These are phyloP conservation scores for Phialemoniopsis sp. DNA, from an alignment of 2,329 filamentous ascomycete species.

Conservation along the genomic window DNA sequence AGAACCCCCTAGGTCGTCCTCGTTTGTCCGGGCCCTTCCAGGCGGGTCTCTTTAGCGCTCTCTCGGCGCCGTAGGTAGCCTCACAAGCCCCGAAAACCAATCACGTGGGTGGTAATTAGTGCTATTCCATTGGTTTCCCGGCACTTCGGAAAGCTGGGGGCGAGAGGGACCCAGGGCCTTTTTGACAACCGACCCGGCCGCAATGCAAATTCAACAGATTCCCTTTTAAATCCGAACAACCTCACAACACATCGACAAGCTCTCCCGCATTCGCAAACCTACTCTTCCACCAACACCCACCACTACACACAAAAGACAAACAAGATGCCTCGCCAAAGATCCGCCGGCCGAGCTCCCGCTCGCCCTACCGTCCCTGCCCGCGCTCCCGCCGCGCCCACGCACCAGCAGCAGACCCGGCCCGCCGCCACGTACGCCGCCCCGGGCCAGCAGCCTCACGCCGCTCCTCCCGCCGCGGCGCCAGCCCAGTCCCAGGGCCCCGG, in stretches of 20 bases:
- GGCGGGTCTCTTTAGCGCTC: too few species aligned
- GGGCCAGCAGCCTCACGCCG: constrained; percentile 37
- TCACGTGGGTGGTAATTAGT: background rate
- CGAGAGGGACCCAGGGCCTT: too few species aligned
- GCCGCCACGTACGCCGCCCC: constrained; percentile 60
- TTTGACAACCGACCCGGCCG: too few species aligned
- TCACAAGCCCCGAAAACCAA: too few species aligned
- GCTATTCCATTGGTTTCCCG: background rate
- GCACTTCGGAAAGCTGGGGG: background rate
- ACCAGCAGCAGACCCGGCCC: constrained; percentile 62
- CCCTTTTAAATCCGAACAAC: too few species aligned
- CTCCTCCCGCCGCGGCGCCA: constrained; percentile 37
- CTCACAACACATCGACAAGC: background rate
- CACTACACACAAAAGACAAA: background rate
- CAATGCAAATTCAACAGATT: too few species aligned
- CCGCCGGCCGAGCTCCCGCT: constrained; percentile 5
- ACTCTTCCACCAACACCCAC: background rate
- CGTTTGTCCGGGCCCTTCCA: too few species aligned
- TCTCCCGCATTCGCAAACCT: background rate
- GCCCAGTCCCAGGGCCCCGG: constrained; percentile 68
- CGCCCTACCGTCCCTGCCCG: constrained; percentile 18
- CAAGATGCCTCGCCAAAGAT: constrained; percentile 4
- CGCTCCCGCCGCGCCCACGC: constrained; percentile 37
- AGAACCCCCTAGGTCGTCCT: too few species aligned
- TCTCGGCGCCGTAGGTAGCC: too few species aligned